Evolutionary conservation across 768 basidiomycete species (phyloP).

Genomic region (Lactarius evosmus): DNA sequence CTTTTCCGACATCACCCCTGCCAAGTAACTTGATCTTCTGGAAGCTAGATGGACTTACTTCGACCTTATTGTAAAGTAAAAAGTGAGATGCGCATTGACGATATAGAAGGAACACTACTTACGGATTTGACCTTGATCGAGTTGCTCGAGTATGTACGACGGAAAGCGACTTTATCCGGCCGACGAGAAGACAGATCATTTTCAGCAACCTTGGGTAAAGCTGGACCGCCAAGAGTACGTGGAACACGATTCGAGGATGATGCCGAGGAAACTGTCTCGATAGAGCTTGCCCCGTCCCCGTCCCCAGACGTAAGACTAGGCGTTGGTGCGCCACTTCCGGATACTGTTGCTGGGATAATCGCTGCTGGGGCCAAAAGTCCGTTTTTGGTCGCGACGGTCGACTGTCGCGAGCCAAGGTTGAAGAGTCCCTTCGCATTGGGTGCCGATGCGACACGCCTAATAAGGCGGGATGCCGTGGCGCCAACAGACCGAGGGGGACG

Average conservation of each 20-base stretch:
- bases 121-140: conserved; percentile 93
- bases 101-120: conserved; percentile 34
- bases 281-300: conserved; percentile 63
- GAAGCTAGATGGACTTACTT: conserved; percentile 92
- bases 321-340: conserved; percentile 48
- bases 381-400: conserved; percentile 59
- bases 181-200: conserved; percentile 41
- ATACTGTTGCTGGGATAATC: conserved; percentile 52
- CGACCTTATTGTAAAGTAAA: conserved; percentile 53
- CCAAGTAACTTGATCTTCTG: conserved; percentile 97
- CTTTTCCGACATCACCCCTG: conserved; percentile 97
- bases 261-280: conserved; percentile 75
- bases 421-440: conserved; percentile 95
- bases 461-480: conserved; percentile 79
- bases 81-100: conserved; percentile 9
- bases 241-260: conserved; percentile 59
- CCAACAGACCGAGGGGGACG: conserved; percentile 67
- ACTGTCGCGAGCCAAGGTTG: conserved; percentile 52
- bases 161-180: conserved; percentile 70
- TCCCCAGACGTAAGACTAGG: conserved; percentile 36
- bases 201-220: conserved; percentile 42
- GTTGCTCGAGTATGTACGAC: conserved; percentile 95
- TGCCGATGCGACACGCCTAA: conserved; percentile 93
- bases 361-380: conserved; percentile 74
- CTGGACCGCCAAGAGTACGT: conserved; percentile 34